Evolutionary conservation across 1,139 yeast species (phyloP), one percentile per base, ranked within the genome.

Genomic region (Fermentozyma sake): DNA sequence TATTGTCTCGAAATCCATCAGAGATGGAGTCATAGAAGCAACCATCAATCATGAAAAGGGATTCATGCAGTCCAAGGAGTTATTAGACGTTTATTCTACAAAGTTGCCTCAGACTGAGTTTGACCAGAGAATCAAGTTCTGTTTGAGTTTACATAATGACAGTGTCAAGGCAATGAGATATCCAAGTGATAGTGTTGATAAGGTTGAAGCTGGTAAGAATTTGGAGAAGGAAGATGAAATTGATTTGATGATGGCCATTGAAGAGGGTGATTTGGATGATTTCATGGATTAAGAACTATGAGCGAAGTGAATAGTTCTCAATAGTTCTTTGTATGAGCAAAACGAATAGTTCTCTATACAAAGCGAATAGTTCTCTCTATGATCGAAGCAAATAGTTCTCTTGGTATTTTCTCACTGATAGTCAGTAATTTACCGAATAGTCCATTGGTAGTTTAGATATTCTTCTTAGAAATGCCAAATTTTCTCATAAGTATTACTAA

Each of bases 1-100:
- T 54, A 89, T 91, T 52, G 96, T 91, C 18, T 85, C 96, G 20
- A 91, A 93, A 61, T 94, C 97, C 18, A 91, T 93, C 36, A 79
- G 96, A 49, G 99, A 93, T 55, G 96, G 96, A 31, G 98, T 93
- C 29, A 86, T 93, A 54, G 98, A 91, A 49, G 98, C 98, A 4
- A 76, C 79, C 30, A 82, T 93, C 42, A 85, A 91, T 52, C 96
- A 89, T 58, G 87, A 85, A 53, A 71, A 76, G 41, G 97, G 97
- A 1, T 89, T 66, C 52, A 87, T 93, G 85, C 91, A 87, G 60
- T 82, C 94, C 20, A 81, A 79, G 43, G 97, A 89, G 54, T 67
- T 86, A 31, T 62, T 79, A 46, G 95, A 93, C 54, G 75, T 89
- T 24, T 93, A 93, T 56, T 81, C 94, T 9, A 86, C 97, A 3